phyloP scores from a whole-genome alignment of 345 rosid genomes.

The Jatropha curcas region DNA sequence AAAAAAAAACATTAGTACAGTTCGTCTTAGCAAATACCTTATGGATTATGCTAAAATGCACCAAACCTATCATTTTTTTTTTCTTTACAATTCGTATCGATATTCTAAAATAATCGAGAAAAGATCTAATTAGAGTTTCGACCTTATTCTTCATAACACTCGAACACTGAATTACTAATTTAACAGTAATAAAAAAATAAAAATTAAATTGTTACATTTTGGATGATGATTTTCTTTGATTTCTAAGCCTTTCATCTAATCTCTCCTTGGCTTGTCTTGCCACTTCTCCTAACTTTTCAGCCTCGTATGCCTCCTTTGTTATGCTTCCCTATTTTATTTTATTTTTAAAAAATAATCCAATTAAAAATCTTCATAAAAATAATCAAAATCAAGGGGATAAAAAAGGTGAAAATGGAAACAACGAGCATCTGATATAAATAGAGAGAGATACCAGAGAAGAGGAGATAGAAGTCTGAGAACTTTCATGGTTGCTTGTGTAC shows the following conservation, averaged over 20 bases:
- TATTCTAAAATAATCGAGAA: too few species aligned
- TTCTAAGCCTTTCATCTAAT: slow-evolving; percentile 60
- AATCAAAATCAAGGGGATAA: background rate
- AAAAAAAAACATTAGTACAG: background rate
- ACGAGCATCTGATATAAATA: background rate
- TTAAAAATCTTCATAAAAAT: slow-evolving; percentile 18
- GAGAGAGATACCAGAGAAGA: slow-evolving; percentile 34
- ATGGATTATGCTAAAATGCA: slow-evolving; percentile 7
- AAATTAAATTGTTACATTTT: slow-evolving; percentile 28
- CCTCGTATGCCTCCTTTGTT: slow-evolving; percentile 31
- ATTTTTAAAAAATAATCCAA: background rate
- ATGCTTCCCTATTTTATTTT: slow-evolving; percentile 38
- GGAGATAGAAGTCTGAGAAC: slow-evolving; percentile 33
- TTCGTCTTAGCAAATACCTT: too few species aligned
- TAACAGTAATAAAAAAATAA: too few species aligned
- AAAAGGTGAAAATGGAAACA: background rate
- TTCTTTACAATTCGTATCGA: too few species aligned
- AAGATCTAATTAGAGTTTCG: too few species aligned
- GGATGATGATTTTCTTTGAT: slow-evolving; percentile 36
- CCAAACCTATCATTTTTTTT: too few species aligned
- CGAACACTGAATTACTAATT: too few species aligned
- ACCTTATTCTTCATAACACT: too few species aligned
- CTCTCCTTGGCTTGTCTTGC: slow-evolving; percentile 92
- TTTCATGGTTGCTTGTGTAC: slow-evolving; percentile 51
- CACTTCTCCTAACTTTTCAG: slow-evolving; percentile 58